These are phyloP conservation scores for Pythium pyrilobum DNA, from an alignment of 352 stramenopile genomes.

Conservation along the genomic window DNA sequence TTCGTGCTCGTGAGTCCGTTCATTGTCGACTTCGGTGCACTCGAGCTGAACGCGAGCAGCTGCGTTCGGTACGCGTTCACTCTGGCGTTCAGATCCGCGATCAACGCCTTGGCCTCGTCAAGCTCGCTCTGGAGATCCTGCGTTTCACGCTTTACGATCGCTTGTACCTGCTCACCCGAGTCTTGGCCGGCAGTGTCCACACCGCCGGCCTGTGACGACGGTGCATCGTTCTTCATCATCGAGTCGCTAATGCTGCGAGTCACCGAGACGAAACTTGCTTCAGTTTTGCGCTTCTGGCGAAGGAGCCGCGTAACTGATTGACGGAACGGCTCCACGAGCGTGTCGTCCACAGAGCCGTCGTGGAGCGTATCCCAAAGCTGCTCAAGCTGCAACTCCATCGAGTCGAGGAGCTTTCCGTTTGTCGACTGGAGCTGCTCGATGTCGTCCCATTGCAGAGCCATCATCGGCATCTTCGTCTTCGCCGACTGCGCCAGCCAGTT, in stretches of 20 bases:
- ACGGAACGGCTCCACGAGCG: slow-evolving; percentile 22
- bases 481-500: slow-evolving; percentile 16
- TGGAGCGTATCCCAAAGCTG: slow-evolving; percentile 20
- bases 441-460: not conserved
- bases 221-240: too few relatives aligned
- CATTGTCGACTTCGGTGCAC: not conserved
- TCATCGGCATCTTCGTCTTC: not conserved
- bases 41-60: slow-evolving; percentile 21
- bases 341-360: slow-evolving; percentile 23
- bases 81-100: slow-evolving; percentile 20
- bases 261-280: too few relatives aligned
- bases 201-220: too few relatives aligned
- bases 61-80: slow-evolving; percentile 21
- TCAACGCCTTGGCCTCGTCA: slow-evolving; percentile 15
- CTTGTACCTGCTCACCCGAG: not conserved
- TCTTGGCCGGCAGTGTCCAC: too few relatives aligned
- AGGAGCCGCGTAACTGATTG: slow-evolving; percentile 28
- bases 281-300: slow-evolving; percentile 38
- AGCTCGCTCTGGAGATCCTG: slow-evolving; percentile 18
- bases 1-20: too few relatives aligned
- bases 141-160: not conserved
- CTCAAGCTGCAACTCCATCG: slow-evolving; percentile 34
- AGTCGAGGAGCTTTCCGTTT: slow-evolving; percentile 7
- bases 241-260: too few relatives aligned
- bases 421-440: not conserved